Evolutionary conservation across 441 rosid species (phyloP).

Genomic region (Eruca vesicaria): DNA sequence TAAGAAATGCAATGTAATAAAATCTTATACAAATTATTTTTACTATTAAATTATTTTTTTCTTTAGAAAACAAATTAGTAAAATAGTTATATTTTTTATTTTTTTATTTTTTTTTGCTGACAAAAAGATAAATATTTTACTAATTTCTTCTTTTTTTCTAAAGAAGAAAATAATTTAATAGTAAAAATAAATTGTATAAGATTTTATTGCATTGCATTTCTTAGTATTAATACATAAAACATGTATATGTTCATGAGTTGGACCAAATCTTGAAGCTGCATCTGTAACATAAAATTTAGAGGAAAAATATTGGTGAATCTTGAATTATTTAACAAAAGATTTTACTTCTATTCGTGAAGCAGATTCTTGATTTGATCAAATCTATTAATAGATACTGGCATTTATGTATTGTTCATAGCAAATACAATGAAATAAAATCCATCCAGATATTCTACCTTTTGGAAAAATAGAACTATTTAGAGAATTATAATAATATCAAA

Average conservation of each 20-base stretch:
- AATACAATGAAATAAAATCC: too few species aligned
- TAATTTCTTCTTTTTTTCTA: not conserved
- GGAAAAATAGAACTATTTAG: too few species aligned
- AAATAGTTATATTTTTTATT: too few species aligned
- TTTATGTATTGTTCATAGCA: too few species aligned
- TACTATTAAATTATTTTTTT: not conserved
- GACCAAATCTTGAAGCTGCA: not conserved
- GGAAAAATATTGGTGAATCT: not conserved
- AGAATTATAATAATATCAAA: too few species aligned
- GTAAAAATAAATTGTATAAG: not conserved
- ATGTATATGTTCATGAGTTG: not conserved
- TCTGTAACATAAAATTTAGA: not conserved
- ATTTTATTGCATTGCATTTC: not conserved
- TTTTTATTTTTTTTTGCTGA: too few species aligned
- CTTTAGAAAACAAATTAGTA: not conserved
- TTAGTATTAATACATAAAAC: not conserved
- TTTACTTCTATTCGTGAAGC: not conserved
- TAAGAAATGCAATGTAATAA: not conserved
- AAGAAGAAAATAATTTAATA: not conserved
- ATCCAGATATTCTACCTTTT: too few species aligned
- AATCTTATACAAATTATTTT: not conserved
- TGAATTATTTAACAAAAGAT: not conserved
- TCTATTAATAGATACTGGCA: too few species aligned
- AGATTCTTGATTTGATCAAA: not conserved
- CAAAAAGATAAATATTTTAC: too few species aligned